These are phyloP conservation scores for Fomitopsis pinicola DNA, from an alignment of 1,284 basidiomycete genomes.

Conservation along the genomic window DNA sequence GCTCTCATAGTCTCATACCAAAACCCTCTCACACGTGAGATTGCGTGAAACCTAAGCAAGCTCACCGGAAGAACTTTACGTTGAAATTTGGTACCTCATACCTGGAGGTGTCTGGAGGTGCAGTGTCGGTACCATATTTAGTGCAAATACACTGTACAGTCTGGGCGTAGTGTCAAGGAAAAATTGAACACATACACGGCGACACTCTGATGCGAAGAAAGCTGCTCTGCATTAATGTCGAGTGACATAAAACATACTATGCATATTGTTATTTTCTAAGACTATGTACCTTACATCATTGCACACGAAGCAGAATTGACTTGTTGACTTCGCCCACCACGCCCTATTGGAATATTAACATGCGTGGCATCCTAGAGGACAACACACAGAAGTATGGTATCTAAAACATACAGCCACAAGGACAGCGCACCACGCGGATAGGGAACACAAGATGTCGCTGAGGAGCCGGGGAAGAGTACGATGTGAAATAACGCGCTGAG, in stretches of 20 bases:
- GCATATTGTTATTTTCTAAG: background rate
- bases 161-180: too few relatives aligned
- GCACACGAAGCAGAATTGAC: background rate
- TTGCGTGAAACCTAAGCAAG: too few relatives aligned
- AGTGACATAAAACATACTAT: background rate
- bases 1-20: too few relatives aligned
- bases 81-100: too few relatives aligned
- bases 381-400: background rate
- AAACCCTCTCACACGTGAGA: too few relatives aligned
- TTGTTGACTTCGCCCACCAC: background rate
- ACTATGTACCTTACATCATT: background rate
- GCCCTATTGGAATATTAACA: background rate
- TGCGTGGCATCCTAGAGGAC: background rate
- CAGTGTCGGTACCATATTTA: too few relatives aligned
- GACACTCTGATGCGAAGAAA: background rate
- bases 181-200: too few relatives aligned
- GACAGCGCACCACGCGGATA: background rate
- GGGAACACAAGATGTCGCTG: conserved; percentile 1
- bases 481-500: background rate
- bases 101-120: too few relatives aligned
- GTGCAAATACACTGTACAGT: too few relatives aligned
- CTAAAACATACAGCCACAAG: background rate
- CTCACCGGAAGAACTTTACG: too few relatives aligned
- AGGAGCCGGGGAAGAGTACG: background rate
- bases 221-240: background rate